Base-by-base conservation (phyloP, 2,329 filamentous ascomycete genomes). In the Pseudogymnoascus sp. region DNA sequence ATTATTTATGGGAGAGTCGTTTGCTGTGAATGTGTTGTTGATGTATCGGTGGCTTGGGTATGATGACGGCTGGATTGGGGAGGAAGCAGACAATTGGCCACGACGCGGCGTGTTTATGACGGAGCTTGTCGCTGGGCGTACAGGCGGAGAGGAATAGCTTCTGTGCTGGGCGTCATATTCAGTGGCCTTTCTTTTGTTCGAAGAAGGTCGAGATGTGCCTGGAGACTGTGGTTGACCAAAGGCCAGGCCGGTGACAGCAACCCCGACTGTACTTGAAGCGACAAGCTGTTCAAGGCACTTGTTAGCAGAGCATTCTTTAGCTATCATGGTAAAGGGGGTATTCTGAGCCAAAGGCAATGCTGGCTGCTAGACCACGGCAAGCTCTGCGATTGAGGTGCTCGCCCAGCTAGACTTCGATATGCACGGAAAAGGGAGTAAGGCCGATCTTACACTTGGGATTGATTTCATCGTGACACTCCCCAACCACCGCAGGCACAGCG, bases 221-320 rank as follows among this genome's bases (percentile, higher is more conserved):
- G 68, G 62, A 31, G 68, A 60, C 63, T 73, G 72, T 59, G 69
- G 69, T 64, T 69, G 70, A 59, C 69, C 73, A 21, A 74, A 68
- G 47, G 68, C 71, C 42, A 74, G 64, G 40, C 73, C 72, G 12
- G 69, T 68, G 16, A 70, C 71, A 62, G 72, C 73, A 63, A 73
- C 67, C 38, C 72, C 73, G 50, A 74, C 71, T 28, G 72, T 74
- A 67, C 72, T 74, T 61, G 71, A 71, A 31, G 72, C 73, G 67
- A 74, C 69, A 63, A 74, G 71, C 73, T 74, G 64, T 63, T 61
- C 33, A 63, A 63, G 59, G 35, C 28, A 35, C 38, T 18, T 35
- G 35, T 53, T 62, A 44, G 60, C 33, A 60, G 56, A n/a, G 38
- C 10, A 16, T 37, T 60, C 28, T 37, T 35, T 23, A 11, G 8